A percentile compares a stretch with the other conserved stretches of the same genome.
phyloP scores from a whole-genome alignment of 2,329 filamentous ascomycete genomes.

The Neoarthrinium moseri region DNA sequence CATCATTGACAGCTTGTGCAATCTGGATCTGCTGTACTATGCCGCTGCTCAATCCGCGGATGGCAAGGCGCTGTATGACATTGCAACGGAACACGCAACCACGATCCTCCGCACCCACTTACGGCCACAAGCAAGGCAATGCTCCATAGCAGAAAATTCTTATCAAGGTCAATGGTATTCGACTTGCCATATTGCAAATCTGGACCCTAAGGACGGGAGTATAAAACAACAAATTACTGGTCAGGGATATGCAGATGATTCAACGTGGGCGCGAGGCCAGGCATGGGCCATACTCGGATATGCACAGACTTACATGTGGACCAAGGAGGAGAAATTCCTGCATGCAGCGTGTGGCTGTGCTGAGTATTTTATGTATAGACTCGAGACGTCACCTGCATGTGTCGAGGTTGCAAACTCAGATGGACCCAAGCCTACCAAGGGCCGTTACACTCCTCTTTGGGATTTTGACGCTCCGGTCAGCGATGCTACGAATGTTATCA shows the following conservation, averaged over 20 bases:
- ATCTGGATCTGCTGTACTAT: slow-evolving; percentile 37
- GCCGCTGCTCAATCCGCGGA: slow-evolving; percentile 31
- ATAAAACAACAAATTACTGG: slow-evolving; percentile 43
- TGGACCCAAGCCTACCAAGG: slow-evolving; percentile 1
- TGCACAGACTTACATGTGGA: slow-evolving; percentile 48
- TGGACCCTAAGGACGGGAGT: slow-evolving; percentile 38
- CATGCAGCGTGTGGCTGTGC: slow-evolving; percentile 41
- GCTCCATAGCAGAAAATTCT: slow-evolving; percentile 5
- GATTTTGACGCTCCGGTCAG: slow-evolving; percentile 49
- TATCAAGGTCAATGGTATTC: slow-evolving; percentile 29
- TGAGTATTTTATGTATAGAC: slow-evolving; percentile 43
- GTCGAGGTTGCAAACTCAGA: slow-evolving; percentile 23
- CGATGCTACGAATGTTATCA: slow-evolving; percentile 12
- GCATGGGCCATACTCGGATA: slow-evolving; percentile 49
- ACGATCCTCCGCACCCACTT: slow-evolving; percentile 38
- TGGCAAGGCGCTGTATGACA: slow-evolving; percentile 23
- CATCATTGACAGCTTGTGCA: slow-evolving; percentile 43
- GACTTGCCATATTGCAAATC: slow-evolving; percentile 45
- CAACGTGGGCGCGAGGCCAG: slow-evolving; percentile 49
- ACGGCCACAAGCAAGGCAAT: slow-evolving; percentile 26
- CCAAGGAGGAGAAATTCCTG: slow-evolving; percentile 38
- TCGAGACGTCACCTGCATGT: slow-evolving; percentile 27
- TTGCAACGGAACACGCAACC: slow-evolving; percentile 38
- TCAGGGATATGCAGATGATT: slow-evolving; percentile 43
- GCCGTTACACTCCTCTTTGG: slow-evolving; percentile 31